Evolutionary conservation across 192 early-diverging fungal species (phyloP).

Genomic region (Backusella tarrabulga): DNA sequence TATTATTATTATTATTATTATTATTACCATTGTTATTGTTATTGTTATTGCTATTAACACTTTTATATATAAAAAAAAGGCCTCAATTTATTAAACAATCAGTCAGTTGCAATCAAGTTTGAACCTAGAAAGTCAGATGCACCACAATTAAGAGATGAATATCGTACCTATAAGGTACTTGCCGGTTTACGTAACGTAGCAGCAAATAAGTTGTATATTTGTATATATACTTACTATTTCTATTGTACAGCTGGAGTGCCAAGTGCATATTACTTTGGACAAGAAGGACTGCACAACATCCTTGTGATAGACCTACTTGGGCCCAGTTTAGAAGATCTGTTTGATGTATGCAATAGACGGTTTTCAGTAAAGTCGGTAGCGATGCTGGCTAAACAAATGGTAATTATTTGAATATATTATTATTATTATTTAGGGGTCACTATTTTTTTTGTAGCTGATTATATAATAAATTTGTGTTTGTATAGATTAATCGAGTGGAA

Average conservation of each 20-base stretch:
- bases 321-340: constrained; percentile 92
- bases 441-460: background rate
- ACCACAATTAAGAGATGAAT: constrained; percentile 95
- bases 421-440: background rate
- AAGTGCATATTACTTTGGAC: constrained; percentile 90
- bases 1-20: no score
- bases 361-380: constrained; percentile 91
- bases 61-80: constrained; percentile 44
- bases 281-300: constrained; percentile 93
- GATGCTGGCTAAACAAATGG: constrained; percentile 96
- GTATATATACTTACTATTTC: background rate
- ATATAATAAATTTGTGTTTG: background rate
- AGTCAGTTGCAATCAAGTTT: constrained; percentile 95
- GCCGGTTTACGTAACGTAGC: constrained; percentile 54
- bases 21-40: background rate
- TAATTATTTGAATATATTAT: constrained; percentile 24
- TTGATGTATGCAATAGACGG: constrained; percentile 91
- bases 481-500: constrained; percentile 74
- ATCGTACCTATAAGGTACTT: constrained; percentile 91
- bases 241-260: constrained; percentile 72
- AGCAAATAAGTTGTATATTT: background rate
- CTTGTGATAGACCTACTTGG: constrained; percentile 94
- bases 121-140: constrained; percentile 94
- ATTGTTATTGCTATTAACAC: background rate
- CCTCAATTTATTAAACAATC: constrained; percentile 84